phyloP scores from a whole-genome alignment of 768 basidiomycete genomes.

The Chalciporus sphaerocephalus region DNA sequence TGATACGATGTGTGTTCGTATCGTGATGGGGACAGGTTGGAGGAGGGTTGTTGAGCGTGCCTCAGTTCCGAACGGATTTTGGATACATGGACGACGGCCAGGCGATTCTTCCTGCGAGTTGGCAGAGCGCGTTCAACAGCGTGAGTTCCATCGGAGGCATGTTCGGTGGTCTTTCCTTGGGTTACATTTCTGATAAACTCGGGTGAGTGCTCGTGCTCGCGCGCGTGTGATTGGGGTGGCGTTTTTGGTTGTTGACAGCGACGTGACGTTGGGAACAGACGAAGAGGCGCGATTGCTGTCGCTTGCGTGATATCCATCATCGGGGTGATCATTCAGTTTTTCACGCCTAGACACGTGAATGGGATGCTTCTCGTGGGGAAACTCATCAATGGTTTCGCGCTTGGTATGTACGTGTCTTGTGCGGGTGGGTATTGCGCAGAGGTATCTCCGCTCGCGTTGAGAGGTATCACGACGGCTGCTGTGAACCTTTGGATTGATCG shows the following conservation, averaged over 20 bases:
- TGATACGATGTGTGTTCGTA: no score
- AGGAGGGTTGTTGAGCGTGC: slow-evolving; percentile 19
- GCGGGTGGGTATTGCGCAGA: slow-evolving; percentile 26
- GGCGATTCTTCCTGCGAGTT: slow-evolving; percentile 21
- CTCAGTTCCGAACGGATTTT: slow-evolving; percentile 27
- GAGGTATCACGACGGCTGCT: slow-evolving; percentile 23
- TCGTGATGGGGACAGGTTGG: slow-evolving; percentile 8
- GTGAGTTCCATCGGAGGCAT: slow-evolving; percentile 24
- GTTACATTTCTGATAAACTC: slow-evolving; percentile 20
- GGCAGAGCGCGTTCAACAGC: slow-evolving; percentile 29
- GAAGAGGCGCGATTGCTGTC: slow-evolving; percentile 23
- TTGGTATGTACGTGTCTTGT: slow-evolving; percentile 27
- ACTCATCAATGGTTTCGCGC: slow-evolving; percentile 24
- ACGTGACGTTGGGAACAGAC: no score
- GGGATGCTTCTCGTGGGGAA: slow-evolving; percentile 24
- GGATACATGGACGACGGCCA: slow-evolving; percentile 8
- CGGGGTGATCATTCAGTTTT: slow-evolving; percentile 24
- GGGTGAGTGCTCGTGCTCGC: slow-evolving; percentile 9
- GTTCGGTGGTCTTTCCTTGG: slow-evolving; percentile 24
- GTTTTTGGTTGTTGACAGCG: no score
- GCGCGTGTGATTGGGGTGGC: no score
- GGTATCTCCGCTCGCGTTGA: slow-evolving; percentile 26
- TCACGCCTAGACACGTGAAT: slow-evolving; percentile 21
- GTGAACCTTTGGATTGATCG: slow-evolving; percentile 26
- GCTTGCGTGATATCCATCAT: slow-evolving; percentile 20